Percentiles rank a stretch among this genome's conserved stretches.
Conservation (phyloP, 768 basidiomycete genomes). For the Lentinula sp. region DNA sequence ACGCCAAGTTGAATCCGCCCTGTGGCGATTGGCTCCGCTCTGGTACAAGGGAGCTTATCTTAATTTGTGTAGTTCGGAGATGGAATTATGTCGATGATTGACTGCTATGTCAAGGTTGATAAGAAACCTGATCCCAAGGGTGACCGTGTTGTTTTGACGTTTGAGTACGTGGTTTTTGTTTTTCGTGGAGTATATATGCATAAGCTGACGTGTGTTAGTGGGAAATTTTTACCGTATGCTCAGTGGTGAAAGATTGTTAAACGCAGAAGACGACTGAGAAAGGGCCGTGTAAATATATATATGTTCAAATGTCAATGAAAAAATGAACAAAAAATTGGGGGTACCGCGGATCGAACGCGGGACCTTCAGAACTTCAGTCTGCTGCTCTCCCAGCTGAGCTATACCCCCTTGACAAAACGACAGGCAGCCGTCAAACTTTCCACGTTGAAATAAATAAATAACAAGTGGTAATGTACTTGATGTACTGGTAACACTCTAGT, state of each 20-base stretch:
- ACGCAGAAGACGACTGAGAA: too few species aligned
- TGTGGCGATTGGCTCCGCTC: background rate
- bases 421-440: too few species aligned
- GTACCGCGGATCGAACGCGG: background rate
- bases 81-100: slow-evolving; percentile 88
- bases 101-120: slow-evolving; percentile 64
- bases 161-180: slow-evolving; percentile 51
- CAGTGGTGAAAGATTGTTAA: slow-evolving; percentile 43
- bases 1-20: background rate
- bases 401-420: background rate
- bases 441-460: background rate
- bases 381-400: background rate
- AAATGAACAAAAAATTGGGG: background rate
- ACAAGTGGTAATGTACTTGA: background rate
- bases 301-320: too few species aligned
- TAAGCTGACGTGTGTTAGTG: slow-evolving; percentile 40
- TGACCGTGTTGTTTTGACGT: slow-evolving; percentile 72
- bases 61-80: slow-evolving; percentile 58
- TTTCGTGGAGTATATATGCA: too few species aligned
- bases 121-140: slow-evolving; percentile 74
- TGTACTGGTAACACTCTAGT: too few species aligned
- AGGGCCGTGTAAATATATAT: too few species aligned
- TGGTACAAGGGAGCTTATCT: background rate
- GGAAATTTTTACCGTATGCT: slow-evolving; percentile 72
- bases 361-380: background rate